Conservation (phyloP, 1,284 basidiomycete species). For the Microbotryomycetes sp. region DNA sequence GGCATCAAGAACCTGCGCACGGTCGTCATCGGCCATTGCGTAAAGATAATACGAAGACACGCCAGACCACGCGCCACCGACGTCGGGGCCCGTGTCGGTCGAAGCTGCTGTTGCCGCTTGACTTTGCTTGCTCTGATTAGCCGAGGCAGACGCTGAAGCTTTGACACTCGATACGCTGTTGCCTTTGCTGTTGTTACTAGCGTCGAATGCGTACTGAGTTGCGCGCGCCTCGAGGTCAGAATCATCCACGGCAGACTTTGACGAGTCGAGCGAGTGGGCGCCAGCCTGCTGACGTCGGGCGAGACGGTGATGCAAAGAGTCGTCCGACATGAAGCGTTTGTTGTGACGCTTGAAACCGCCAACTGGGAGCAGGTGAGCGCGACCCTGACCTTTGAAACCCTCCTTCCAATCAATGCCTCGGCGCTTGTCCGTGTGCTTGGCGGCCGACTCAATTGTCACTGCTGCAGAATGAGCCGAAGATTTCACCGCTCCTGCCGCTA, state of each 20-base stretch:
- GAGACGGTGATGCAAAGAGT: neutral
- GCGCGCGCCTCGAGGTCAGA: neutral
- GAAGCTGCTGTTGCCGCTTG: neutral
- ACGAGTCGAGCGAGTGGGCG: neutral
- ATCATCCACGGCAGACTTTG: neutral
- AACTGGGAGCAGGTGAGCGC: neutral
- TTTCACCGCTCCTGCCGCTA: neutral
- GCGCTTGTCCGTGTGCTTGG: neutral
- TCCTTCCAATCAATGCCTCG: neutral
- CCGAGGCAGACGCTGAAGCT: neutral
- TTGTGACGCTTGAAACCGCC: neutral
- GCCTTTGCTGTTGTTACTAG: neutral
- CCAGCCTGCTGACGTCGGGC: neutral
- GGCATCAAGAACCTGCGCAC: constrained; percentile 32
- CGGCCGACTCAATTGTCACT: neutral
- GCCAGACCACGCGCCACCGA: constrained; percentile 17
- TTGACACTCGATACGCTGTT: neutral
- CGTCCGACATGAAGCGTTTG: neutral
- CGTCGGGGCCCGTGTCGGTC: neutral
- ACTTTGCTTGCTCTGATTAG: neutral
- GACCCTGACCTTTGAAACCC: neutral
- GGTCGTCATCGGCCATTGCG: constrained; percentile 26
- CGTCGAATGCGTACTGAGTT: neutral
- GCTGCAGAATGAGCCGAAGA: neutral
- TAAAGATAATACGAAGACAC: constrained; percentile 36